Percentiles rank a stretch among this genome's conserved stretches.
phyloP scores from a whole-genome alignment of 192 early-diverging fungal genomes.

The Podila verticillata region DNA sequence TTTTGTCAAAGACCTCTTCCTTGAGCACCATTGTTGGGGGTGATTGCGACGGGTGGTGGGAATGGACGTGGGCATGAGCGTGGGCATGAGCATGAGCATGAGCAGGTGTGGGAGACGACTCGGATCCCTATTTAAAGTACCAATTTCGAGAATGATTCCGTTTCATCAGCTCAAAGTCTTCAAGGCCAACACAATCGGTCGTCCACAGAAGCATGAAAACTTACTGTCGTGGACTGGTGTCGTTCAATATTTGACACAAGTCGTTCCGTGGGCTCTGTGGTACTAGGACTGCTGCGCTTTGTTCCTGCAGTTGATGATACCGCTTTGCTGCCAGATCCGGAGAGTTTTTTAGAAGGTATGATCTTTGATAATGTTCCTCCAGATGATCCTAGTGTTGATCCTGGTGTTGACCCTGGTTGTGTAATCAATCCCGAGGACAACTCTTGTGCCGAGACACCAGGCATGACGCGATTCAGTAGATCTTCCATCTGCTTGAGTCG shows the following conservation, averaged over 20 bases:
- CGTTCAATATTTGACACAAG: neutral
- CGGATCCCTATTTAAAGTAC: no score
- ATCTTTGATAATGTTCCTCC: no score
- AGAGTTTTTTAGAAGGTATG: neutral
- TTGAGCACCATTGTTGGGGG: neutral
- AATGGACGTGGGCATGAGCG: neutral
- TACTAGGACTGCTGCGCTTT: neutral
- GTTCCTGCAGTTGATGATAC: neutral
- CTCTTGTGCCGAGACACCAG: slow-evolving; percentile 8
- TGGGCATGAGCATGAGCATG: neutral
- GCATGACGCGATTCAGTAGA: slow-evolving; percentile 33
- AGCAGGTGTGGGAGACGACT: no score
- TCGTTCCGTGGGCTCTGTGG: neutral
- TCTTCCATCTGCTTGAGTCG: slow-evolving; percentile 45
- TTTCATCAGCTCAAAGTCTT: no score
- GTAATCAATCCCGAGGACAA: neutral
- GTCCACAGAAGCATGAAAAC: neutral
- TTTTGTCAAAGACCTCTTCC: neutral
- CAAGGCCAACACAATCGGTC: neutral
- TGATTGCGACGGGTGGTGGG: neutral
- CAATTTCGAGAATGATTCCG: no score
- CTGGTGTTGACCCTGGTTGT: neutral
- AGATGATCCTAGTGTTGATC: neutral
- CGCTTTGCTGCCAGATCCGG: neutral
- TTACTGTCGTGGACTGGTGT: neutral